Conservation (phyloP, 78 protist genomes). For the Capsaspora owczarzaki region DNA sequence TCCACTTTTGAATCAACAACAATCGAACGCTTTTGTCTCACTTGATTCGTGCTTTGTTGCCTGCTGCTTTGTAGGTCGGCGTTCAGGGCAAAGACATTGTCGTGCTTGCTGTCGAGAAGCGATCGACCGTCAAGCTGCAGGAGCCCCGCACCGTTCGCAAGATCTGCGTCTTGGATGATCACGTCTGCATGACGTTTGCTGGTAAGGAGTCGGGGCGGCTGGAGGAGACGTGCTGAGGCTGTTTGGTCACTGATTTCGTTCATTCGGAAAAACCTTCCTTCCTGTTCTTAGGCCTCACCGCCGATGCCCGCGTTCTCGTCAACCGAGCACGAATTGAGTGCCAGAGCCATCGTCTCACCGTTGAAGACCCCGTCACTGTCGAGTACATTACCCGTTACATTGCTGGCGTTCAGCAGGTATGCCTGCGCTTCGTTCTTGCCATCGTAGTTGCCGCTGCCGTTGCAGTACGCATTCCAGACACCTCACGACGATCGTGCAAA, state of each 20-base stretch:
- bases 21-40: too few relatives aligned
- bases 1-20: neutral
- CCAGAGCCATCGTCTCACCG: constrained; percentile 86
- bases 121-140: constrained; percentile 80
- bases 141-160: constrained; percentile 96
- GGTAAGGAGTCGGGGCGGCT: constrained; percentile 55
- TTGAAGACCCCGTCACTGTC: constrained; percentile 88
- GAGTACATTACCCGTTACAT: constrained; percentile 86
- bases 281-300: constrained; percentile 74
- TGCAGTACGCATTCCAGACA: too few relatives aligned
- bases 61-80: constrained; percentile 45
- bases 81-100: constrained; percentile 85
- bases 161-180: constrained; percentile 88
- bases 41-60: neutral
- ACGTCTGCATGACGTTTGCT: constrained; percentile 89
- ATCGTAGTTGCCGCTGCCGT: neutral
- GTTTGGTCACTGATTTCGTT: neutral
- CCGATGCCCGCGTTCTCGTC: constrained; percentile 94
- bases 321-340: constrained; percentile 89
- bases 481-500: too few relatives aligned
- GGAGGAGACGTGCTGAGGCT: neutral
- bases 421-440: neutral
- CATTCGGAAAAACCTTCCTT: neutral
- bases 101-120: constrained; percentile 89
- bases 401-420: constrained; percentile 86